Conservation (phyloP, 2,329 filamentous ascomycete species). For the Aspergillus sp. region DNA sequence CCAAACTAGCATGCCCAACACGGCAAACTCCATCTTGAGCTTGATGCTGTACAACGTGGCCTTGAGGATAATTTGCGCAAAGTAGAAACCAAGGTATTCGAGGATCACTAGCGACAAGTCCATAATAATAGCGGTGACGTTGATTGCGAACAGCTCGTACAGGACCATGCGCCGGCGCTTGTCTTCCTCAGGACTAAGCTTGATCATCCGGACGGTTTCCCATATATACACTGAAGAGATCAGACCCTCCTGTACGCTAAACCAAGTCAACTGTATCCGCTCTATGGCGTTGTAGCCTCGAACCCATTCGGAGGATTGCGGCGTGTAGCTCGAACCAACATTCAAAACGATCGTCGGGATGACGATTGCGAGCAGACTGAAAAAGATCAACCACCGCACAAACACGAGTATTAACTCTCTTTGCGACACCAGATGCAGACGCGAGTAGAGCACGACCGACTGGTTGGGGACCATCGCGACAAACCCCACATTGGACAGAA, state of each 20-base stretch:
- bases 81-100: conserved; percentile 35
- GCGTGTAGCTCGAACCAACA: conserved; percentile 31
- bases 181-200: conserved; percentile 23
- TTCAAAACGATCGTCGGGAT: conserved; percentile 46
- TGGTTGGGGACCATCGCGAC: conserved; percentile 53
- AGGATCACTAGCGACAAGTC: conserved; percentile 36
- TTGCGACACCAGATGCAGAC: conserved; percentile 51
- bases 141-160: conserved; percentile 41
- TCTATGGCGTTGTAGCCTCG: conserved; percentile 37
- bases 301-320: conserved; percentile 13
- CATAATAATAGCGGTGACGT: conserved; percentile 38
- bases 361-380: conserved; percentile 45
- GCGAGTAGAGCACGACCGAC: conserved; percentile 53
- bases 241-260: conserved; percentile 37
- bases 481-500: conserved; percentile 44
- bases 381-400: conserved; percentile 49
- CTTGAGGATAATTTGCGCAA: conserved; percentile 38
- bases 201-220: conserved; percentile 40
- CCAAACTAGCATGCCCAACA: conserved; percentile 34
- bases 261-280: conserved; percentile 33
- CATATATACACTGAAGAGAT: conserved; percentile 45
- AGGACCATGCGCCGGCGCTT: conserved; percentile 33
- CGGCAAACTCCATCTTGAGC: conserved; percentile 42
- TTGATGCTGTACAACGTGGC: conserved; percentile 41
- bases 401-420: conserved; percentile 39